phyloP scores from a whole-genome alignment of 768 basidiomycete species.

The Suillus sp. region DNA sequence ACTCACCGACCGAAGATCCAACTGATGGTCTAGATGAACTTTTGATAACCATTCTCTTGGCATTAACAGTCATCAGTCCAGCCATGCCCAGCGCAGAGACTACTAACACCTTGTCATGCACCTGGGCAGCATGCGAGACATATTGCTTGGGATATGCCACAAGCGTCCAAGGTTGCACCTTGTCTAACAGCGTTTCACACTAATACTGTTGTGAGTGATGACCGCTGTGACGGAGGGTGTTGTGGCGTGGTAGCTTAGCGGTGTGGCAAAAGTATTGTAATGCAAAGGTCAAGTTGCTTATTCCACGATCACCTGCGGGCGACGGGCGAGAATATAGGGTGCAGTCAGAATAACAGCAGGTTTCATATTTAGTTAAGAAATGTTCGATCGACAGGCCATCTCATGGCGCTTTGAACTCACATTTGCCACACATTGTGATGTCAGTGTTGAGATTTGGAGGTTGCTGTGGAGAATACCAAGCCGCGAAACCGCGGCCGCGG shows the following conservation, averaged over 20 bases:
- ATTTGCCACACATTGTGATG: background rate
- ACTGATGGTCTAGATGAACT: background rate
- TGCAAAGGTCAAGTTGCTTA: slow-evolving; percentile 6
- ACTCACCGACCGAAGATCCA: background rate
- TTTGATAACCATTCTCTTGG: background rate
- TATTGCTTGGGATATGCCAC: slow-evolving; percentile 4
- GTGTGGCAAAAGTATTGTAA: background rate
- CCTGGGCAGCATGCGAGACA: slow-evolving; percentile 13
- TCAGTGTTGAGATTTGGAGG: background rate
- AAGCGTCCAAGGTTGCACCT: background rate
- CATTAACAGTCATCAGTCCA: background rate
- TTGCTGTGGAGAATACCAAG: background rate
- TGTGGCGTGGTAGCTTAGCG: background rate
- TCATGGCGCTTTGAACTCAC: background rate
- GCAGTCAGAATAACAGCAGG: slow-evolving; percentile 23
- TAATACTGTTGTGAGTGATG: slow-evolving; percentile 9
- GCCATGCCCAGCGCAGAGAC: background rate
- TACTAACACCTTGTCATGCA: slow-evolving; percentile 8
- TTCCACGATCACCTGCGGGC: slow-evolving; percentile 27
- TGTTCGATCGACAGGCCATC: background rate
- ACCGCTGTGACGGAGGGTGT: background rate
- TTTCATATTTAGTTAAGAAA: background rate
- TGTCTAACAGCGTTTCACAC: background rate
- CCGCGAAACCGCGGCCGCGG: no score
- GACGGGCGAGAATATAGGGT: slow-evolving; percentile 30